Evolutionary conservation across 495 filamentous ascomycete genomes (phyloP).

Genomic region (Neurospora sp.): DNA sequence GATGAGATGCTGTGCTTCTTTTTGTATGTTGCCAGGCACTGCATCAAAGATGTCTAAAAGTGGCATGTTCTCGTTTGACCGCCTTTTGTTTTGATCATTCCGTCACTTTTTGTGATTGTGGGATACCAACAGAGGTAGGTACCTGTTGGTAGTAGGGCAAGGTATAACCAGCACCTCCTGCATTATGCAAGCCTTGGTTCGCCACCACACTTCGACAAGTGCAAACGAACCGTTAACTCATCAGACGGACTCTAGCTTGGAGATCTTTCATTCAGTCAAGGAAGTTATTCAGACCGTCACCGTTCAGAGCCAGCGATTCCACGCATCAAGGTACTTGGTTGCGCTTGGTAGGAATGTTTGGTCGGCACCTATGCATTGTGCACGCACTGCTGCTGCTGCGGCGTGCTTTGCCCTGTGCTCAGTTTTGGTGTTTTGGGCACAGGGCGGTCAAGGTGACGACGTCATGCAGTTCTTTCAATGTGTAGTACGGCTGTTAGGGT

Average conservation of each 20-base stretch:
- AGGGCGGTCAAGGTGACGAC: neutral
- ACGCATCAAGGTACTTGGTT: neutral
- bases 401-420: neutral
- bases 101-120: neutral
- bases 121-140: neutral
- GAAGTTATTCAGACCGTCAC: too few species aligned
- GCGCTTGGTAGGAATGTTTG: neutral
- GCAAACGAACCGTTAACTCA: neutral
- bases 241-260: too few species aligned
- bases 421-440: neutral
- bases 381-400: neutral
- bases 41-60: neutral
- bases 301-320: too few species aligned
- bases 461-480: neutral
- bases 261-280: too few species aligned
- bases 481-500: neutral
- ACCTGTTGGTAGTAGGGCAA: neutral
- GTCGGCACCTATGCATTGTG: neutral
- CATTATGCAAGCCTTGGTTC: neutral
- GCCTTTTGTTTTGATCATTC: neutral
- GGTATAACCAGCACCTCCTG: neutral
- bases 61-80: neutral
- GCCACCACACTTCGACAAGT: neutral
- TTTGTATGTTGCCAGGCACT: neutral
- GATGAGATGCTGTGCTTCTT: neutral